Evolutionary conservation across 2,329 filamentous ascomycete genomes (phyloP).

Genomic region (Claviceps sp.): DNA sequence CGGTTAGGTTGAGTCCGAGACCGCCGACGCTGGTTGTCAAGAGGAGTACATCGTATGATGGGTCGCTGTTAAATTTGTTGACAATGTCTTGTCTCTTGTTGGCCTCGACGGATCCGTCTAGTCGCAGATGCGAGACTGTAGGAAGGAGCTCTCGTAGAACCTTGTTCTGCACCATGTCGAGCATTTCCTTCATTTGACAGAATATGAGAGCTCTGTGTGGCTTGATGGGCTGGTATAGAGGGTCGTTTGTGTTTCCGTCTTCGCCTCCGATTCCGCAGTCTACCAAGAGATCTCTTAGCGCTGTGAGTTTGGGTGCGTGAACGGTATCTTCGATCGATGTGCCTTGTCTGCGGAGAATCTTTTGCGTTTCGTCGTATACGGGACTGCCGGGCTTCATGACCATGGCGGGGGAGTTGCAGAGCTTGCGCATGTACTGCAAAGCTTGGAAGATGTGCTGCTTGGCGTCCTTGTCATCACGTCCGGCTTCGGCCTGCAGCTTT

Average conservation of each 20-base stretch:
- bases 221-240: constrained; percentile 69
- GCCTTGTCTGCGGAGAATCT: constrained; percentile 62
- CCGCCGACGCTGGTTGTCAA: constrained; percentile 93
- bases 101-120: constrained; percentile 87
- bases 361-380: constrained; percentile 78
- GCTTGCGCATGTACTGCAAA: constrained; percentile 96
- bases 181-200: constrained; percentile 99
- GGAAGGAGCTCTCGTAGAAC: constrained; percentile 87
- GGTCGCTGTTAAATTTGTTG: constrained; percentile 97
- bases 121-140: constrained; percentile 80
- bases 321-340: constrained; percentile 71
- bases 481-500: constrained; percentile 71
- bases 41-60: constrained; percentile 86
- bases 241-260: constrained; percentile 43
- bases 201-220: constrained; percentile 93
- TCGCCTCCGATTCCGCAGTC: constrained; percentile 92
- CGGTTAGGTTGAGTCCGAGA: constrained; percentile 85
- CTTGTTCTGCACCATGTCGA: constrained; percentile 94
- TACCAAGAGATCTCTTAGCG: constrained; percentile 84
- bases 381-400: constrained; percentile 92
- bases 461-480: constrained; percentile 74
- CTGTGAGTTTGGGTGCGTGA: constrained; percentile 86
- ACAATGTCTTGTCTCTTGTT: constrained; percentile 93
- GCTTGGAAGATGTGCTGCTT: constrained; percentile 99
- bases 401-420: constrained; percentile 93